Base-by-base conservation (phyloP, 192 early-diverging fungal species). In the Coemansia sp. region DNA sequence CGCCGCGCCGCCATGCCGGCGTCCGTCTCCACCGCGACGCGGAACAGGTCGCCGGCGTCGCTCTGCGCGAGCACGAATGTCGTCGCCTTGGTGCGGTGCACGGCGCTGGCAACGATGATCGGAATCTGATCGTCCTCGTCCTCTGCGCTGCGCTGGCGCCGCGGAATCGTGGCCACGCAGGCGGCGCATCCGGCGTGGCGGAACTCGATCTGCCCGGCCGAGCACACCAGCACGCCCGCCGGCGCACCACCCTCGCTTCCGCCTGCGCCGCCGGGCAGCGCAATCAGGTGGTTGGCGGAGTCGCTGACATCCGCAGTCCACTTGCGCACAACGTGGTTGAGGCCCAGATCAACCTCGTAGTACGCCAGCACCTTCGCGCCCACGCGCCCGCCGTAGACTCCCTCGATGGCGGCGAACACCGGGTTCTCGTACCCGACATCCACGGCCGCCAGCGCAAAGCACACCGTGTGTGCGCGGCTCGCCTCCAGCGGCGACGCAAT, bases 401-500 rank as follows among this genome's bases (percentile, higher is more conserved):
- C 85, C 74, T 99, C 98, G 48, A 99, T 74, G 56, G 91, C 90
- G 1, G 97, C 98, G 86, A 99, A 99, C 44, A 96, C 86, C 10
- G 98, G 98, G 76, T 98, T 99, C 67, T 99, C 98, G 68, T 93
- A 99, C 0, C 96, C 98, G 26, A 99, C 97, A 78, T 99, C 98
- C 11, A 98, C 88, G 32, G 92, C 96, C 21, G 92, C 90, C 62
- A 92, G 83, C 68, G 91, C 85, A 61, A 93, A 91, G 57, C 89
- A 88, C 26, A 97, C 68, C 0, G 89, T 91, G 43, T 91, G 84
- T 10, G 91, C 74, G 72, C 92, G 92, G 82, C 94, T 91, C 12
- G 97, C 95, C 74, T 98, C 97, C 61, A 99, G 73, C 10, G 98
- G 98, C 56, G 98, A 99, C 52, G 93, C 95, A 54, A 99, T 91